Evolutionary conservation across 2,329 filamentous ascomycete genomes (phyloP), one percentile per base, ranked within the genome.

Genomic region (Pestalotiopsis sp.): DNA sequence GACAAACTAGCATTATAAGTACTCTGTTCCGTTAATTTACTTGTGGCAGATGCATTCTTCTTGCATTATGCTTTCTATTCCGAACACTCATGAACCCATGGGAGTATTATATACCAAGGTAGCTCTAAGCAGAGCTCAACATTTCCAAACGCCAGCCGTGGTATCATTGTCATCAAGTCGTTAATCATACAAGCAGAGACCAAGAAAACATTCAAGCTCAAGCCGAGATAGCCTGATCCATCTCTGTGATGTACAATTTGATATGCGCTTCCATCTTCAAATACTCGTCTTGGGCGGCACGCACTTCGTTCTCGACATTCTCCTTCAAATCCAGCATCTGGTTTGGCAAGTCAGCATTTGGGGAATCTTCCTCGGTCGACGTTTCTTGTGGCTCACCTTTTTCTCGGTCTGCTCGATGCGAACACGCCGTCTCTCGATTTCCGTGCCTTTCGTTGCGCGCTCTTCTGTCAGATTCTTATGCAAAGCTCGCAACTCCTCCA

Each of bases 291-390:
- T 97, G 90, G 1, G 96, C 94, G 68, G 89, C 90, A 78, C 96
- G 93, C 9, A 98, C 92, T 81, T 99, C 96, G 71, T 92, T 95
- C 78, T 98, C 95, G 71, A 99, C 97, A 76, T 96, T 97, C 79
- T 98, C 96, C 78, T 98, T 98, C 74, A 99, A 87, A 81, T 99
- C 96, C 62, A 92, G 90, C 95, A 98, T 99, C 95, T 98, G 71
- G n/a, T 56, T 0, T 68, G 61, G 69, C 77, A 70, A 76, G 78
- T 72, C 75, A 36, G 25, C 31, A 36, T 36, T 36, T 36, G 23
- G 17, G 31, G 4, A 23, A 2, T 70, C 38, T n/a, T 13, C 23
- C 1, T 31, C 27, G 38, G 49, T 64, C 39, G 20, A 14, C 13
- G 9, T 27, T 36, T 36, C 17, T 61, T 17, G 6, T 69, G 36